phyloP scores from a whole-genome alignment of 176 grass and related monocot species.

The Alloteropsis semialata region DNA sequence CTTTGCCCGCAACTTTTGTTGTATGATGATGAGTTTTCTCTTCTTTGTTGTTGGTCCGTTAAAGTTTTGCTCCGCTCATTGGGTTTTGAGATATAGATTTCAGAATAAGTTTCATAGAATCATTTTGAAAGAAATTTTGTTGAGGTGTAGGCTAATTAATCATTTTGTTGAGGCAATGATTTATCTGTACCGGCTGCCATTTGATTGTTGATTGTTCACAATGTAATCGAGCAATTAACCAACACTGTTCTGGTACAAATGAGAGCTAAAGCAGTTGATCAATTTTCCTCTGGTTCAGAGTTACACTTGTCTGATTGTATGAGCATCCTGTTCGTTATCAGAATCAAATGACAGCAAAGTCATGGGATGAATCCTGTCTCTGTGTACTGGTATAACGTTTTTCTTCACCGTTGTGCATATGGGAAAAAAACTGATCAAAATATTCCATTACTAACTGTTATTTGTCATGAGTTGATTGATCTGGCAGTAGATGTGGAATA shows the following conservation, averaged over 20 bases:
- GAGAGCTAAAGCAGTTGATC: slow-evolving; percentile 29
- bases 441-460: background rate
- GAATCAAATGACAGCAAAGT: background rate
- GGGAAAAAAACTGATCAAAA: background rate
- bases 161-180: slow-evolving; percentile 37
- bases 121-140: slow-evolving; percentile 25
- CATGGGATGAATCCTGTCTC: background rate
- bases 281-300: slow-evolving; percentile 21
- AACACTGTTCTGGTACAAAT: slow-evolving; percentile 31
- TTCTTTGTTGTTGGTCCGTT: slow-evolving; percentile 4
- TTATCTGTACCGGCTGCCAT: slow-evolving; percentile 37
- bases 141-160: slow-evolving; percentile 59
- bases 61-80: slow-evolving; percentile 41
- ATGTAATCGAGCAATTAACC: slow-evolving; percentile 44
- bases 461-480: background rate
- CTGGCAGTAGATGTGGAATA: background rate
- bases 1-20: slow-evolving; percentile 10
- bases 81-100: slow-evolving; percentile 29
- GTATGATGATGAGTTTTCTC: slow-evolving; percentile 19
- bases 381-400: background rate
- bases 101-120: slow-evolving; percentile 47
- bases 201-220: slow-evolving; percentile 31
- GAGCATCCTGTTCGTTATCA: background rate
- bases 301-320: slow-evolving; percentile 4
- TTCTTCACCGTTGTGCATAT: background rate